phyloP scores from a whole-genome alignment of 495 filamentous ascomycete genomes.

The Bathelium albidoporum region DNA sequence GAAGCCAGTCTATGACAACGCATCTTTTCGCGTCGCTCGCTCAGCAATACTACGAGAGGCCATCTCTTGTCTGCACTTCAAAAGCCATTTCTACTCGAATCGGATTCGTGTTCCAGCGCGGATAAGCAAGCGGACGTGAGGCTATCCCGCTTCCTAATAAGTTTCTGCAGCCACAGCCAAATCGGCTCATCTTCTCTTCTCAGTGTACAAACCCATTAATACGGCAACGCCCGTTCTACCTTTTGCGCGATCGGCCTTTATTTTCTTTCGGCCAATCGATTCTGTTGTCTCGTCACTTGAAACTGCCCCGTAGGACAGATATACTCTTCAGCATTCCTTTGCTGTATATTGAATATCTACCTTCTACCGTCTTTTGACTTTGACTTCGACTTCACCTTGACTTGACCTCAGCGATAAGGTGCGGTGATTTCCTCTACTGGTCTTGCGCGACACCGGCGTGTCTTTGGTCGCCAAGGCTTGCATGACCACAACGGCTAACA shows the following conservation, averaged over 20 bases:
- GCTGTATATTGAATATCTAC: background rate
- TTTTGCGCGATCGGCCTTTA: background rate
- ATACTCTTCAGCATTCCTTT: background rate
- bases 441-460: background rate
- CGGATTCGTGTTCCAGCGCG: background rate
- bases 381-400: too few species aligned
- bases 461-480: background rate
- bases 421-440: background rate
- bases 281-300: background rate
- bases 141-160: constrained; percentile 1
- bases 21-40: background rate
- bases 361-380: background rate
- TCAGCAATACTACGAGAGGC: background rate
- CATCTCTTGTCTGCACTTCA: background rate
- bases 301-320: background rate
- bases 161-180: background rate
- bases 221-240: background rate
- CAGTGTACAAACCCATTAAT: constrained; percentile 2
- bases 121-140: background rate
- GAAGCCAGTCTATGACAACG: background rate
- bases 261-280: background rate
- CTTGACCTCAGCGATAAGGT: background rate
- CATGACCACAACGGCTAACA: background rate
- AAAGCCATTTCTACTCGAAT: background rate
- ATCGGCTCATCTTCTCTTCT: background rate